Conservation (phyloP, 1,284 basidiomycete species). For the Irpex sp. region DNA sequence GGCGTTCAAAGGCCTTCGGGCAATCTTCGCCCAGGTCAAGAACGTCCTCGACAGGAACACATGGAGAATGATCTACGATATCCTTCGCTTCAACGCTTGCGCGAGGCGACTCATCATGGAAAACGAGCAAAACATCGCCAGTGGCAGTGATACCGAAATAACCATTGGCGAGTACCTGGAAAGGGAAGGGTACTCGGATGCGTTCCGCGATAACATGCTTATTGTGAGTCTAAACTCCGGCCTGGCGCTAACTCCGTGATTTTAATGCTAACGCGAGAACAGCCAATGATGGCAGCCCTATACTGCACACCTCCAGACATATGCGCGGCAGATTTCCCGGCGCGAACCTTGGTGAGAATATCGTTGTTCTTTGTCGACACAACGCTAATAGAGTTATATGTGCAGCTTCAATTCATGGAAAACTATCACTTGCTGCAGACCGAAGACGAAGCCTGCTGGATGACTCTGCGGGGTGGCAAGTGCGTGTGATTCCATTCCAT, state of each 20-base stretch:
- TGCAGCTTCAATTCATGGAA: conserved; percentile 1
- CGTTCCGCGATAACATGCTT: background rate
- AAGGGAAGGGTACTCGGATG: background rate
- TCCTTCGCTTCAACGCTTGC: background rate
- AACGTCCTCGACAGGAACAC: conserved; percentile 1
- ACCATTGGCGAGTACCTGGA: conserved; percentile 1
- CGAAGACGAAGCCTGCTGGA: conserved; percentile 1
- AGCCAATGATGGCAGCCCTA: conserved; percentile 1
- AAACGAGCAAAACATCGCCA: background rate
- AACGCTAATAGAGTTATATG: background rate
- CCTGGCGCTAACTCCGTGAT: background rate
- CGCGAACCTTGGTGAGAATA: background rate
- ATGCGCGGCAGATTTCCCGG: background rate
- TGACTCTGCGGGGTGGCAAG: conserved; percentile 2
- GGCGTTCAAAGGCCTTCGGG: background rate
- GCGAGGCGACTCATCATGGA: background rate
- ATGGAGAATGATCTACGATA: background rate
- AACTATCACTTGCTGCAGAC: conserved; percentile 1
- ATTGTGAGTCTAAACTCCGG: background rate
- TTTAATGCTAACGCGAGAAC: background rate
- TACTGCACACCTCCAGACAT: background rate
- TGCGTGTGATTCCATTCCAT: background rate
- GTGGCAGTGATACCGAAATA: background rate
- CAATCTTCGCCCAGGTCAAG: background rate
- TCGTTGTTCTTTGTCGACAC: background rate